These are phyloP conservation scores for Diaporthe australafricana DNA, from an alignment of 2,329 filamentous ascomycete species.

Conservation along the genomic window DNA sequence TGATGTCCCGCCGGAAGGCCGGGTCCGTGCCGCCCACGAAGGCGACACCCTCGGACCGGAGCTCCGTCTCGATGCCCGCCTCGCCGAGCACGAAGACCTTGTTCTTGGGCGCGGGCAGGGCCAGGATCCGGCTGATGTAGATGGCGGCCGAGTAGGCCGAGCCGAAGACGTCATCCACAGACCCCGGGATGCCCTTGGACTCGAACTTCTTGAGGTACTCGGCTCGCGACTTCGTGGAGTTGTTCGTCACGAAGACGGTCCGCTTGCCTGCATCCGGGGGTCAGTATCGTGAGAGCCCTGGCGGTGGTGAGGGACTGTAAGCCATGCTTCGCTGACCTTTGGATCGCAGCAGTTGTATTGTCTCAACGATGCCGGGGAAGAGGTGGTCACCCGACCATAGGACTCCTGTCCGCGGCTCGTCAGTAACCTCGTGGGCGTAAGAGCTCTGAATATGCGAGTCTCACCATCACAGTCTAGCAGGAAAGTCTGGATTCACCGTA, in stretches of 20 bases:
- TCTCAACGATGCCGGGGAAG: slow-evolving; percentile 87
- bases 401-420: slow-evolving; percentile 72
- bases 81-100: slow-evolving; percentile 97
- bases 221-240: slow-evolving; percentile 93
- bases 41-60: slow-evolving; percentile 80
- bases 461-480: slow-evolving; percentile 97
- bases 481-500: slow-evolving; percentile 73
- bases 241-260: slow-evolving; percentile 97
- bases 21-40: slow-evolving; percentile 91
- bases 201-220: slow-evolving; percentile 96
- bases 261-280: slow-evolving; percentile 76
- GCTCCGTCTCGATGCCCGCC: slow-evolving; percentile 89
- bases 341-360: slow-evolving; percentile 82
- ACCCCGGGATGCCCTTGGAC: slow-evolving; percentile 80
- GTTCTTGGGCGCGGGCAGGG: slow-evolving; percentile 81
- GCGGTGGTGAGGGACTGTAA: slow-evolving; percentile 30
- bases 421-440: slow-evolving; percentile 29
- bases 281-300: background rate
- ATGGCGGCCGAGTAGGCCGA: slow-evolving; percentile 95
- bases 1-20: slow-evolving; percentile 80
- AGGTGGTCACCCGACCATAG: slow-evolving; percentile 96
- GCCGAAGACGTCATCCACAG: slow-evolving; percentile 92
- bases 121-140: slow-evolving; percentile 94
- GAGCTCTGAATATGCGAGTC: slow-evolving; percentile 41
- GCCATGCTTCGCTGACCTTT: slow-evolving; percentile 68